Evolutionary conservation across 148 eudicot genomes (phyloP), one percentile per base, ranked within the genome.

Genomic region (Chenopodium berlandieri): DNA sequence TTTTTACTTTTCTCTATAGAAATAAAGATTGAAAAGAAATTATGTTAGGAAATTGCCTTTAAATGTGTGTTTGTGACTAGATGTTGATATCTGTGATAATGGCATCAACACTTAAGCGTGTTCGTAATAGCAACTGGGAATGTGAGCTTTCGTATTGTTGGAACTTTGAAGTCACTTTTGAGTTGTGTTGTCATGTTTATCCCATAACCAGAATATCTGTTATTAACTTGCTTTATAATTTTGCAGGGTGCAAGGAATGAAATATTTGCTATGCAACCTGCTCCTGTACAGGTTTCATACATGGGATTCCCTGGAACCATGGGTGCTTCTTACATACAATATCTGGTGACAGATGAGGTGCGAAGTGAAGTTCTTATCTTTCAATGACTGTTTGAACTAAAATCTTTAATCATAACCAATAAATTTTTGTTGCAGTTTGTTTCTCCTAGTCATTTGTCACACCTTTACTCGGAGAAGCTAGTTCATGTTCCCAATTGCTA

Each of bases 261-360:
- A 87, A 92, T 96, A 84, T 96, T 96, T 89, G 97, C 99, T 64
- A 89, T 96, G 98, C 94, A 96, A 84, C 99, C 99, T 87, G 99
- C 99, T 83, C 98, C 99, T 7, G 86, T 96, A 79, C 99, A 96
- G 87, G 99, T 96, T 69, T 92, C 98, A 3, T 94, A 96, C 84
- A 96, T 96, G 99, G 99, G 99, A 79, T 96, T 96, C 78, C 99
- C 99, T 40, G 97, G 98, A 77, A 96, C 99, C 66, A 96, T 93
- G 72, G 99, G 99, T 70, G 99, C 99, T 52, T 78, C 75, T 85
- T 96, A 96, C 85, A 96, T 96, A 81, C 90, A 96, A 52, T 96
- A 96, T 85, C 80, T 96, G 88, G 91, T 96, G 65, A 91, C 99
- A 34, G 99, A 96, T 86, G 99, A 96, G 97, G 99, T 95, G 66